A percentile compares a stretch with the other conserved stretches of the same genome.
Evolutionary conservation across 768 basidiomycete species (phyloP).

Genomic region (Termitomyces sp.): DNA sequence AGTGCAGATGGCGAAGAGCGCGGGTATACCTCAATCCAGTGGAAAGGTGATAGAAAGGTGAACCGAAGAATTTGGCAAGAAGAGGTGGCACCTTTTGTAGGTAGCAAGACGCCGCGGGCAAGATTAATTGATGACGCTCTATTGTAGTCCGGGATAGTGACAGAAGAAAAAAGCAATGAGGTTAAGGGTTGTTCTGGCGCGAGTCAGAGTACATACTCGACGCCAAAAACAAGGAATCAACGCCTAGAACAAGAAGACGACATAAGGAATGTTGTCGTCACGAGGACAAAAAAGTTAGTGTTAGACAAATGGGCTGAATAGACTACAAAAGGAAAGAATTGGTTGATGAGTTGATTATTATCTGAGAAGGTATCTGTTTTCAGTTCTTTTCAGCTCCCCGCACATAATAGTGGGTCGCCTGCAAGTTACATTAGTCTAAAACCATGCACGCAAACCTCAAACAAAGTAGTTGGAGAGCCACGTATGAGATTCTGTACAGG

Average conservation of each 20-base stretch:
- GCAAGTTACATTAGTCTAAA: neutral
- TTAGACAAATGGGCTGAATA: conserved; percentile 2
- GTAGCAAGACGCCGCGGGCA: neutral
- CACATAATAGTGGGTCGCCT: neutral
- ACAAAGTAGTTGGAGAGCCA: neutral
- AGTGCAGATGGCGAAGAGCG: conserved; percentile 1
- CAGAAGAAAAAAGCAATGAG: conserved; percentile 3
- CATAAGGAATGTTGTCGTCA: conserved; percentile 2
- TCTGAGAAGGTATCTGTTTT: neutral
- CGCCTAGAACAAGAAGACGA: neutral
- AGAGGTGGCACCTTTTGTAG: conserved; percentile 9
- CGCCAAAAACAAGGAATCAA: neutral
- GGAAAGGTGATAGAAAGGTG: neutral
- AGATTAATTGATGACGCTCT: neutral
- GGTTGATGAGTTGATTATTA: neutral
- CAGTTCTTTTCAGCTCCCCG: neutral
- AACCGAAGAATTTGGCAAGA: neutral
- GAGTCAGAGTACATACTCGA: neutral
- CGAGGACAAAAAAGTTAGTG: conserved; percentile 4
- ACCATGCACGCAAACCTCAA: neutral
- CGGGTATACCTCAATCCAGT: neutral
- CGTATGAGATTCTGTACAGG: too few species aligned
- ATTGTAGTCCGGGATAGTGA: neutral
- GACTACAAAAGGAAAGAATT: conserved; percentile 3
- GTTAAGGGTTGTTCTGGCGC: neutral